Conservation (phyloP, 805 yeast genomes). For the Starmerella roubikii region DNA sequence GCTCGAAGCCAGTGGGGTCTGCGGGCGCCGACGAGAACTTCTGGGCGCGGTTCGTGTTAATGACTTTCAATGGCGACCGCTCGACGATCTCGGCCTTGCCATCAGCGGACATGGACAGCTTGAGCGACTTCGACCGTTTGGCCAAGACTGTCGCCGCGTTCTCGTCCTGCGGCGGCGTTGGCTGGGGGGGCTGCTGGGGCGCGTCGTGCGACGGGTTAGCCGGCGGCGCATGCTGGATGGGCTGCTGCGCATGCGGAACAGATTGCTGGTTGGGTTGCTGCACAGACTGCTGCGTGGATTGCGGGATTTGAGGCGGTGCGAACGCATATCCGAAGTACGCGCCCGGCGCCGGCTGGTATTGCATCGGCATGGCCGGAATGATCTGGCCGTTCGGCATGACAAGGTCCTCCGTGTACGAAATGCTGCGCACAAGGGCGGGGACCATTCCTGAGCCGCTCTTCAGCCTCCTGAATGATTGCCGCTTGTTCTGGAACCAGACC, state of each 20-base stretch:
- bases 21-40: conserved; percentile 17
- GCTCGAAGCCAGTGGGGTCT: conserved; percentile 13
- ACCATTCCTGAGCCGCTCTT: conserved; percentile 6
- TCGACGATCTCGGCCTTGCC: conserved; percentile 30
- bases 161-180: not conserved
- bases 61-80: conserved; percentile 19
- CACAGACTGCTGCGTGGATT: too few relatives aligned
- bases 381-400: not conserved
- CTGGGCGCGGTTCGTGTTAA: conserved; percentile 7
- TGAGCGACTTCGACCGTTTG: conserved; percentile 17
- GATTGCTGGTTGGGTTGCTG: not conserved
- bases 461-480: conserved; percentile 50
- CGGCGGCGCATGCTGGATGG: not conserved
- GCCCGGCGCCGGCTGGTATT: not conserved
- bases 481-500: conserved; percentile 94
- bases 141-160: not conserved
- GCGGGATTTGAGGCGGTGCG: not conserved
- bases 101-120: conserved; percentile 28
- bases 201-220: not conserved
- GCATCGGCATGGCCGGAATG: not conserved
- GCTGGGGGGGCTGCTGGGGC: not conserved
- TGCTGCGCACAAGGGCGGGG: conserved; percentile 13
- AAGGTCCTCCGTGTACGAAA: conserved; percentile 12
- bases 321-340: not conserved
- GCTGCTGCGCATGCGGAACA: not conserved